These are phyloP conservation scores for Schizonepeta tenuifolia DNA, from an alignment of 257 asterid species.

Conservation along the genomic window DNA sequence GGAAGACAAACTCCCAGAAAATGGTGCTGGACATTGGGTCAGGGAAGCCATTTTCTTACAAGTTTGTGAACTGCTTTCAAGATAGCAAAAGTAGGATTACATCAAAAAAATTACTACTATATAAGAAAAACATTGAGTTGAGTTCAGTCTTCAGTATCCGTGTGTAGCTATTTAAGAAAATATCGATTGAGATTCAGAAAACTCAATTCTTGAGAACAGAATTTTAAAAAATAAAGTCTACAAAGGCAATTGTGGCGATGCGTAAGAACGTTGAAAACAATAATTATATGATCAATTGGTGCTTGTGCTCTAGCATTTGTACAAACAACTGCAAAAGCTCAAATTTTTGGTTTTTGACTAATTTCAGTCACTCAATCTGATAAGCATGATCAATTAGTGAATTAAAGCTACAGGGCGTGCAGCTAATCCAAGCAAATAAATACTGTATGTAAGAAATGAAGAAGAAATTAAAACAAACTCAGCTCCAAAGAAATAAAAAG, in stretches of 20 bases:
- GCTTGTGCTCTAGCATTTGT: not conserved
- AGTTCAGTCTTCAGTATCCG: too few species aligned
- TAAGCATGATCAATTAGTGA: not conserved
- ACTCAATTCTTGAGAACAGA: not conserved
- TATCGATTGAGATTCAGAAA: slow-evolving; percentile 12
- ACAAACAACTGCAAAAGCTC: not conserved
- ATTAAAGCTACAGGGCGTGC: slow-evolving; percentile 12
- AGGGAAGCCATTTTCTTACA: slow-evolving; percentile 61
- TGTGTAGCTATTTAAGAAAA: slow-evolving; percentile 4
- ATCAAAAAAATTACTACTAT: not conserved
- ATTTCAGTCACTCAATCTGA: not conserved
- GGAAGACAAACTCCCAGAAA: slow-evolving; percentile 59
- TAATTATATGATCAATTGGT: not conserved
- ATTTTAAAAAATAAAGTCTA: too few species aligned
- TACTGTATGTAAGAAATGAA: too few species aligned
- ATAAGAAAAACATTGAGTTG: slow-evolving; percentile 4
- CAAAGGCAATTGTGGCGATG: too few species aligned
- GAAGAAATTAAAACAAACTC: not conserved
- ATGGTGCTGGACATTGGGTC: slow-evolving; percentile 58
- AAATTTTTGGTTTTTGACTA: not conserved
- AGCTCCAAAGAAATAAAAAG: slow-evolving; percentile 13
- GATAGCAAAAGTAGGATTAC: not conserved
- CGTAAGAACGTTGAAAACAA: not conserved
- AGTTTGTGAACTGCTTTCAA: slow-evolving; percentile 21
- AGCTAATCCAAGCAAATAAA: slow-evolving; percentile 6